These are phyloP conservation scores for Aspergillus alliaceus DNA, from an alignment of 2,329 filamentous ascomycete species.

Conservation along the genomic window DNA sequence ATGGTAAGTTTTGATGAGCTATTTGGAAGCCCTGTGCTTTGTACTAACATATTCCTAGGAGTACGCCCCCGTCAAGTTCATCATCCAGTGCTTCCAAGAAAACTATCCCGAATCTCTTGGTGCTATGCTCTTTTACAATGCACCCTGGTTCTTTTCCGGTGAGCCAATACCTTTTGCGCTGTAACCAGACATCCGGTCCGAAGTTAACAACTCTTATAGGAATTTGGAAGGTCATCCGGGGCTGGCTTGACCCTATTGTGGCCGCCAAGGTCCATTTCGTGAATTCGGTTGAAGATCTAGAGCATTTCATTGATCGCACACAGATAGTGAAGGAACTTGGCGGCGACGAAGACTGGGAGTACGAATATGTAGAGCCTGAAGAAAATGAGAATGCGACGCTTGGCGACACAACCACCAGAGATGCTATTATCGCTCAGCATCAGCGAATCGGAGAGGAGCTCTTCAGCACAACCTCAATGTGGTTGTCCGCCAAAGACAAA, in stretches of 20 bases:
- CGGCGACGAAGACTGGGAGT: slow-evolving; percentile 78
- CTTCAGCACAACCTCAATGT: slow-evolving; percentile 70
- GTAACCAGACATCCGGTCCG: no score
- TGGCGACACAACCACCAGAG: slow-evolving; percentile 61
- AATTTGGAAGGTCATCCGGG: slow-evolving; percentile 88
- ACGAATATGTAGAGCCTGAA: slow-evolving; percentile 75
- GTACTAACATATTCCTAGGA: slow-evolving; percentile 54
- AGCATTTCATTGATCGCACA: slow-evolving; percentile 67
- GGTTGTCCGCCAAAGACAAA: slow-evolving; percentile 57
- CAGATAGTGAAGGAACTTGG: slow-evolving; percentile 78
- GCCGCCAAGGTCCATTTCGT: slow-evolving; percentile 91
- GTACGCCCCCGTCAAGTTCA: slow-evolving; percentile 94
- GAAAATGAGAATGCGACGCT: slow-evolving; percentile 73
- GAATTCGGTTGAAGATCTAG: slow-evolving; percentile 72
- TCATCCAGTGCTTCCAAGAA: slow-evolving; percentile 97
- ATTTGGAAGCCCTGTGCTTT: neutral
- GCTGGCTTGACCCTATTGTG: slow-evolving; percentile 94
- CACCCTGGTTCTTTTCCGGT: slow-evolving; percentile 94
- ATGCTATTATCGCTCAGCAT: slow-evolving; percentile 63
- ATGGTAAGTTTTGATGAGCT: slow-evolving; percentile 61
- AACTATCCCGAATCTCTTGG: slow-evolving; percentile 94
- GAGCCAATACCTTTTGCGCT: slow-evolving; percentile 22
- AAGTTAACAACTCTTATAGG: slow-evolving; percentile 46
- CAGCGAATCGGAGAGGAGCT: slow-evolving; percentile 65
- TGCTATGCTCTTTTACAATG: slow-evolving; percentile 84